Conservation (phyloP, 2,329 filamentous ascomycete genomes). For the Phaeophleospora eucalypticola region DNA sequence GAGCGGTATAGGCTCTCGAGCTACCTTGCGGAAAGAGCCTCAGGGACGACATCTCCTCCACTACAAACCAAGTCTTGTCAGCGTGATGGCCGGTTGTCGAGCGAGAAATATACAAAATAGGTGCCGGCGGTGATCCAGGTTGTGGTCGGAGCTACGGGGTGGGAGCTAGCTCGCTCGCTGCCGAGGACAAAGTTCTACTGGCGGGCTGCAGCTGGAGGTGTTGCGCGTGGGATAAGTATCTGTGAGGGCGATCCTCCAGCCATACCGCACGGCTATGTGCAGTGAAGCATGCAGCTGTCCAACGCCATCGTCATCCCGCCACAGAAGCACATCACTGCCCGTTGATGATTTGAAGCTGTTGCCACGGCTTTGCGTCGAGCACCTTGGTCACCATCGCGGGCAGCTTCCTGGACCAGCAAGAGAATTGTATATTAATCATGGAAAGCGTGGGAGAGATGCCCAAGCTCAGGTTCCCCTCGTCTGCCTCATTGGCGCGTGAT, state of each 20-base stretch:
- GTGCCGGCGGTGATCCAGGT: no score
- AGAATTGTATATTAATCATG: neutral
- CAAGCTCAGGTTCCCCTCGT: neutral
- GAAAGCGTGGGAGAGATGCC: conserved; percentile 14
- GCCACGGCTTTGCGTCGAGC: no score
- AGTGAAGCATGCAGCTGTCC: conserved; percentile 17
- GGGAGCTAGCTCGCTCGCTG: conserved; percentile 6
- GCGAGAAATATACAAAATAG: no score
- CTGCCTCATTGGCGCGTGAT: conserved; percentile 13
- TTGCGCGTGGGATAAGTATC: conserved; percentile 18
- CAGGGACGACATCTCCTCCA: conserved; percentile 8
- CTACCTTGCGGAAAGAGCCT: conserved; percentile 12
- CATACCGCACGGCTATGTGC: conserved; percentile 15
- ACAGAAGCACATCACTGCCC: no score
- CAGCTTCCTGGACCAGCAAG: no score
- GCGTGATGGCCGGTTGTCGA: conserved; percentile 1
- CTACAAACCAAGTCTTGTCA: conserved; percentile 5
- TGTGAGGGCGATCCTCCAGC: conserved; percentile 15
- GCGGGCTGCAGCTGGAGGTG: conserved; percentile 5
- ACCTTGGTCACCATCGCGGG: no score
- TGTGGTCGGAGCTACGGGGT: conserved; percentile 6
- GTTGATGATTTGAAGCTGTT: no score
- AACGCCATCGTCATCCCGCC: conserved; percentile 6
- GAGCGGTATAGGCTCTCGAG: conserved; percentile 8
- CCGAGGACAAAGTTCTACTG: neutral